Base-by-base conservation (phyloP, 441 rosid genomes). In the Adansonia grandidieri region DNA sequence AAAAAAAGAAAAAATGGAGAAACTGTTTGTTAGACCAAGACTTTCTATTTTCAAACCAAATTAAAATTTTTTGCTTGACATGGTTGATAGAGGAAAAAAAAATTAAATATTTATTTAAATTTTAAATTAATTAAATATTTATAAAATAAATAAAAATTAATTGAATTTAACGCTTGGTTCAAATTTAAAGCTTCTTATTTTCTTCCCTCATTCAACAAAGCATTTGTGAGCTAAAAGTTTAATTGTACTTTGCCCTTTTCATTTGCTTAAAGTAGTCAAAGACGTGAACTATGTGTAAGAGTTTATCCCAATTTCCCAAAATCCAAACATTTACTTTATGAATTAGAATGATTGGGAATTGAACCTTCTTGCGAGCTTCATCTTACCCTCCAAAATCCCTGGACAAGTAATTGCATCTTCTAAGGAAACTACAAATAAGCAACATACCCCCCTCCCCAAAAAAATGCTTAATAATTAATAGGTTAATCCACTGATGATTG, bases 331-430 rank as follows among this genome's bases (percentile, higher is more conserved):
- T 3, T 28, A 42, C 20, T 51, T 13, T 70, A 70, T 51, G 61
- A 24, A 15, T 50, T 70, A 50, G 44, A 70, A 50, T 8, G 15
- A 50, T 70, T 28, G 9, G 61, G 62, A n/a, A 71, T n/a, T 71
- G 48, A 53, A 71, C 22, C 24, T 53, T 28, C 61, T 71, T 50
- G 17, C 47, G 1, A 28, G 74, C 24, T 71, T 71, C 75, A 53
- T 53, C 22, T 32, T 71, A 54, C 24, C 6, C 75, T 71, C 75
- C 75, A 53, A 32, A 14, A 53, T 53, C 9, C n/a, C 48, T 1
- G 62, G 62, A 71, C 62, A 4, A 28, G 47, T 32, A 53, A 53
- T 28, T 71, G 47, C 74, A 51, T 51, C 45, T 71, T 53, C 47
- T 4, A 53, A 51, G 75, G 62, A 32, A 28, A 6, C 48, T 28